Percentiles rank a stretch among this genome's conserved stretches.
phyloP scores from a whole-genome alignment of 352 stramenopile genomes.

The Achlya hypogyna region DNA sequence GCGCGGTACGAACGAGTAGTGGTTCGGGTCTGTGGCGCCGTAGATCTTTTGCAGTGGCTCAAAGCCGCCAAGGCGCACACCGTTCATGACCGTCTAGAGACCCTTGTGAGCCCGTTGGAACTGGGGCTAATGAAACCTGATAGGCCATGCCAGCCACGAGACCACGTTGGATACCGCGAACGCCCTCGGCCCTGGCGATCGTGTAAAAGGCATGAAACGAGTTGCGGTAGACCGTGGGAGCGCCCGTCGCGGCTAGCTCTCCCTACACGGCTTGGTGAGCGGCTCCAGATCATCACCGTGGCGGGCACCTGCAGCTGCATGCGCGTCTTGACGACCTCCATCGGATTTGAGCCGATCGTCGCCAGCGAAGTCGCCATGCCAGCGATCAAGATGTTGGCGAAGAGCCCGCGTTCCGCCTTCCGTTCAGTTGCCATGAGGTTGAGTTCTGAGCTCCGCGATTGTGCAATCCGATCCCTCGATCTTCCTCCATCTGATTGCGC shows the following conservation, averaged over 20 bases:
- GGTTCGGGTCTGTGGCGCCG: slow-evolving; percentile 65
- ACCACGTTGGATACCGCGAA: slow-evolving; percentile 70
- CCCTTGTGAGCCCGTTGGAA: no score
- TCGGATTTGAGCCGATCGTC: slow-evolving; percentile 77
- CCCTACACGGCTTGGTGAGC: slow-evolving; percentile 38
- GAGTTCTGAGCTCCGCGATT: not conserved
- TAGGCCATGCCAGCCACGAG: slow-evolving; percentile 70
- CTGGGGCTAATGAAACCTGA: slow-evolving; percentile 50
- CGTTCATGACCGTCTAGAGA: slow-evolving; percentile 77
- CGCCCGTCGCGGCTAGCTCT: slow-evolving; percentile 53
- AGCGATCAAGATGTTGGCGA: slow-evolving; percentile 48
- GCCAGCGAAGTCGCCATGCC: slow-evolving; percentile 54
- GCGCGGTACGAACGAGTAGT: slow-evolving; percentile 58
- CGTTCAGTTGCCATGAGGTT: not conserved
- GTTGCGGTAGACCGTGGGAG: slow-evolving; percentile 62
- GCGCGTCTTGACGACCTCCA: slow-evolving; percentile 85
- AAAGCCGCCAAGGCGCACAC: slow-evolving; percentile 62
- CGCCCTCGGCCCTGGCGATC: slow-evolving; percentile 63
- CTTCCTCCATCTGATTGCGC: not conserved
- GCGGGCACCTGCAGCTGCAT: slow-evolving; percentile 57
- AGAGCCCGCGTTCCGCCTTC: not conserved
- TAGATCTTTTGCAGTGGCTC: slow-evolving; percentile 72
- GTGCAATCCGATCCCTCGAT: not conserved
- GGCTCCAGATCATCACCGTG: not conserved
- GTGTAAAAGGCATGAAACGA: slow-evolving; percentile 81